phyloP scores from a whole-genome alignment of 805 yeast species.

The Starmerella sp. region DNA sequence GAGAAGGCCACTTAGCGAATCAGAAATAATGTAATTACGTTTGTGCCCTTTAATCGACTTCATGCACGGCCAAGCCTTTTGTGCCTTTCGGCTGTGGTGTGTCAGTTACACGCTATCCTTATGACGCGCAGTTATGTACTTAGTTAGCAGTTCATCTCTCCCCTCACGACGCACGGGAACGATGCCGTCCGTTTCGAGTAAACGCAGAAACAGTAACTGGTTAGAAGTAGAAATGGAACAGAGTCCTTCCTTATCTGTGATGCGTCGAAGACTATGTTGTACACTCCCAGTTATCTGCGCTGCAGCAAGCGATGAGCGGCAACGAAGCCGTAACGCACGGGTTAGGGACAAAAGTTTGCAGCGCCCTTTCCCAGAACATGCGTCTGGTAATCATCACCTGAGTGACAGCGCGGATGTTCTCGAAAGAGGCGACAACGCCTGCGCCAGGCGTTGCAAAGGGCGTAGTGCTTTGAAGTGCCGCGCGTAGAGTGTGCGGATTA shows the following conservation, averaged over 20 bases:
- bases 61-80: conserved; percentile 2
- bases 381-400: neutral
- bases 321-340: neutral
- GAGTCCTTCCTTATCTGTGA: too few relatives aligned
- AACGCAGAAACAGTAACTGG: neutral
- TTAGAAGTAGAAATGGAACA: neutral
- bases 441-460: neutral
- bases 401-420: neutral
- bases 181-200: neutral
- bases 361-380: neutral
- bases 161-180: neutral
- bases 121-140: neutral
- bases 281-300: neutral
- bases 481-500: too few relatives aligned
- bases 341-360: neutral
- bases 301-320: neutral
- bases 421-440: neutral
- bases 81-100: neutral
- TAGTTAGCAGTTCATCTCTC: neutral
- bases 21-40: conserved; percentile 5
- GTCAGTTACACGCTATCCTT: neutral
- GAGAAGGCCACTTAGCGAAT: conserved; percentile 3
- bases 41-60: neutral
- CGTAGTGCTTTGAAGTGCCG: too few relatives aligned
- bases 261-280: too few relatives aligned